Conservation (phyloP, 495 filamentous ascomycete genomes). For the Lasiosphaeria ovina region DNA sequence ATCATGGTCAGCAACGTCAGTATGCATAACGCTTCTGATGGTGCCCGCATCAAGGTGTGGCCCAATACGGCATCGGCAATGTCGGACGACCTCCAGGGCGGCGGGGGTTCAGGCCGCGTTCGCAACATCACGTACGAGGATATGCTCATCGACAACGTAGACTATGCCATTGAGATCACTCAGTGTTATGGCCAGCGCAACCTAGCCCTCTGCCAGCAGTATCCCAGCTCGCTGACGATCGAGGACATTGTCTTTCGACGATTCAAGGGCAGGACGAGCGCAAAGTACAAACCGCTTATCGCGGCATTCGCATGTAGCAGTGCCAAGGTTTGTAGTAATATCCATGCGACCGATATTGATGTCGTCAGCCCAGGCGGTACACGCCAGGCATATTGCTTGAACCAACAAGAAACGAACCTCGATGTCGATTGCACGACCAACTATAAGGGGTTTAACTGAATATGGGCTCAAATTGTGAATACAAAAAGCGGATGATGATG, state of each 20-base stretch:
- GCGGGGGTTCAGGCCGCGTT: constrained; percentile 38
- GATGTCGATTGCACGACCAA: constrained; percentile 43
- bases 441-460: constrained; percentile 32
- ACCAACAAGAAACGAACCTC: constrained; percentile 46
- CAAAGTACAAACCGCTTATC: constrained; percentile 21
- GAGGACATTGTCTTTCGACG: constrained; percentile 22
- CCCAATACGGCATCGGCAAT: constrained; percentile 25
- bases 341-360: constrained; percentile 50
- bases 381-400: constrained; percentile 51
- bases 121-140: constrained; percentile 59
- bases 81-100: constrained; percentile 30
- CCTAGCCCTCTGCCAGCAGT: constrained; percentile 57
- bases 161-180: constrained; percentile 59
- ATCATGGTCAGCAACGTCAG: constrained; percentile 64
- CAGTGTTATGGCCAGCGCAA: constrained; percentile 66
- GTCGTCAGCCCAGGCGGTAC: constrained; percentile 52
- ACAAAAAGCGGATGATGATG: background rate
- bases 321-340: constrained; percentile 50
- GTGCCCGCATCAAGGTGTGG: constrained; percentile 64
- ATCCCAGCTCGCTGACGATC: constrained; percentile 35
- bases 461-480: background rate
- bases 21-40: constrained; percentile 63
- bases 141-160: constrained; percentile 56
- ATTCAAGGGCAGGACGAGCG: constrained; percentile 22
- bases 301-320: constrained; percentile 52